Evolutionary conservation across 352 stramenopile species (phyloP), one percentile per base, ranked within the genome.

Genomic region (Pythium oligandrum): DNA sequence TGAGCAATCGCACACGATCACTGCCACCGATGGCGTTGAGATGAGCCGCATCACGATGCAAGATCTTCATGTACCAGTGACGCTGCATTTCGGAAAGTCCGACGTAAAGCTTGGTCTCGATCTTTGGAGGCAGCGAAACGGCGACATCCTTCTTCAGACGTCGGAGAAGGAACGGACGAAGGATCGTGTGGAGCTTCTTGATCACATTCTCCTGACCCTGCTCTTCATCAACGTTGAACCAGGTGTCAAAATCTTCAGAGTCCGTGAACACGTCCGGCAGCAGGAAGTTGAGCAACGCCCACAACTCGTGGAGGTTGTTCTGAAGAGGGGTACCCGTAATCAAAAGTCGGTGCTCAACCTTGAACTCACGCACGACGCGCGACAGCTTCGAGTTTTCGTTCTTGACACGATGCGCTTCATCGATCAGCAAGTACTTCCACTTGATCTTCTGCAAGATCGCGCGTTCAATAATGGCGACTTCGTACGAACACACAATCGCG

Each of bases 261-360:
- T 94, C 97, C 1, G 84, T 94, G 69, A 99, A 99, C 36, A 91
- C 73, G 44, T 77, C 75, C 0, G 79, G 86, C 49, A 99, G 83
- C 40, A 99, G 78, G 70, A 99, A 99, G 77, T 99, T 99, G n/a
- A 99, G 78, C 57, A 99, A 70, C 17, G 98, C 97, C 98, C 98
- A 99, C 3, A 99, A 79, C 75, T 99, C 97, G 64, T 98, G 96
- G 46, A 99, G 78, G 66, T 99, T 99, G 77, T 99, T 99, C 74
- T 99, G 97, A 42, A 99, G 69, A 38, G 97, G 97, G 32, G 97
- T 99, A 53, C 97, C 97, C 0, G 96, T 99, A 65, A 97, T 96
- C 31, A 97, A 68, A 58, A 97, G 73, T 9, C 89, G 97, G 63
- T 99, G 97, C 57, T 96, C 96, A 30, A 99, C 79, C 38, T 97